These are phyloP conservation scores for Amanita brunnescens DNA, from an alignment of 768 basidiomycete genomes.

Conservation along the genomic window DNA sequence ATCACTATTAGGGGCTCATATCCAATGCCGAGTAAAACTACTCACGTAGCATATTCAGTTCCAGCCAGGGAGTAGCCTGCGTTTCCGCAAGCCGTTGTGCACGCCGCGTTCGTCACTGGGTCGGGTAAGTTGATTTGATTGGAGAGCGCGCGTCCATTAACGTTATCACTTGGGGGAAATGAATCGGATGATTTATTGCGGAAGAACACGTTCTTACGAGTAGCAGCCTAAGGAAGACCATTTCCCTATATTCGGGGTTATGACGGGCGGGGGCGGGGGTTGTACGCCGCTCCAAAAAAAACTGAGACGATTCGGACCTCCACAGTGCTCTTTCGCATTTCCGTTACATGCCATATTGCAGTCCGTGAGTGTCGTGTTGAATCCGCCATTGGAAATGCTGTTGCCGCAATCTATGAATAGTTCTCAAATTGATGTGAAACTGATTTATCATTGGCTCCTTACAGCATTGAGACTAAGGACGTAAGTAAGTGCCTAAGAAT, in stretches of 20 bases:
- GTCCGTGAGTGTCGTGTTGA: conserved; percentile 36
- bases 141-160: conserved; percentile 34
- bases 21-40: conserved; percentile 1
- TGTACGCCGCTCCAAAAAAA: conserved; percentile 54
- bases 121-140: conserved; percentile 28
- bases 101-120: conserved; percentile 43
- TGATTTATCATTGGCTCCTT: conserved; percentile 9
- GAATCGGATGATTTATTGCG: conserved; percentile 13
- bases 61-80: conserved; percentile 34
- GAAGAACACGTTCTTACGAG: conserved; percentile 34
- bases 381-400: conserved; percentile 34
- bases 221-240: conserved; percentile 75
- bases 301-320: conserved; percentile 49
- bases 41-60: conserved; percentile 31
- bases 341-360: conserved; percentile 60
- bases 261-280: conserved; percentile 48
- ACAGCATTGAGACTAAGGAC: conserved; percentile 47
- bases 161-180: conserved; percentile 31
- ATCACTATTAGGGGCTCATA: conserved; percentile 23
- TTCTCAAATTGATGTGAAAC: conserved; percentile 3
- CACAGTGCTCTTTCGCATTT: conserved; percentile 48
- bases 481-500: not conserved
- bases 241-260: conserved; percentile 26
- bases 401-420: conserved; percentile 53
- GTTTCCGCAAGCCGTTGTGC: conserved; percentile 53